Percentiles rank a stretch among this genome's conserved stretches.
Conservation (phyloP, 164 flowering plant genomes). For the Vitis labrusca region DNA sequence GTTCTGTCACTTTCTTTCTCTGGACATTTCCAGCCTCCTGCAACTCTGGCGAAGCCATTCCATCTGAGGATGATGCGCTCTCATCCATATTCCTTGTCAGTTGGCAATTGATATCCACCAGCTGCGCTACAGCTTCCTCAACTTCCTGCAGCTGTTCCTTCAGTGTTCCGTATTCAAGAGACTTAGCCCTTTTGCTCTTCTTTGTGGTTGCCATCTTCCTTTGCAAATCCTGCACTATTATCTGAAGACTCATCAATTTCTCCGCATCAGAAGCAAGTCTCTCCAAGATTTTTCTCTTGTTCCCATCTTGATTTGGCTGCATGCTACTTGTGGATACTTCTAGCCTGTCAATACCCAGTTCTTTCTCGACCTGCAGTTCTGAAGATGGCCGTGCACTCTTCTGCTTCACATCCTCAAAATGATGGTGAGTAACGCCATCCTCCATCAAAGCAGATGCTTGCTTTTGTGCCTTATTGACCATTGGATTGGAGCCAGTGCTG, state of each 20-base stretch:
- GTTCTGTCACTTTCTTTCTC: constrained; percentile 45
- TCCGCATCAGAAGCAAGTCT: constrained; percentile 57
- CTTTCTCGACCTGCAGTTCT: constrained; percentile 42
- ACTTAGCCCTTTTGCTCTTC: constrained; percentile 27
- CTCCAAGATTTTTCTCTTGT: constrained; percentile 41
- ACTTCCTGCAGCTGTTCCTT: constrained; percentile 45
- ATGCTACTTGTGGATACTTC: constrained; percentile 26
- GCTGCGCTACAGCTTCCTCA: constrained; percentile 45
- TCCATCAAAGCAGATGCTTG: constrained; percentile 17
- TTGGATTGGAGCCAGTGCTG: constrained; percentile 16
- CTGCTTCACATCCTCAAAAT: constrained; percentile 9
- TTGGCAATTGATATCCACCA: constrained; percentile 36
- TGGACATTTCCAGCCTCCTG: constrained; percentile 34
- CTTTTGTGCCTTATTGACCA: constrained; percentile 14
- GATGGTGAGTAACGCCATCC: constrained; percentile 3
- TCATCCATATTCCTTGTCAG: constrained; percentile 32
- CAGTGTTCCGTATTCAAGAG: constrained; percentile 35
- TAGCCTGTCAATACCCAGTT: constrained; percentile 46
- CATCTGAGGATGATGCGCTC: constrained; percentile 17
- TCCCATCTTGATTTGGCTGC: constrained; percentile 21
- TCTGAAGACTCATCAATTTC: constrained; percentile 42
- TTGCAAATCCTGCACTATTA: constrained; percentile 40
- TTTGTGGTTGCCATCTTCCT: constrained; percentile 36
- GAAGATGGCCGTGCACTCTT: constrained; percentile 25
- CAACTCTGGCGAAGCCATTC: constrained; percentile 12